Percentiles rank a stretch among this genome's conserved stretches.
These are phyloP conservation scores for Saccharomycopsis hybrid DNA, from an alignment of 1,139 yeast species.

Conservation along the genomic window DNA sequence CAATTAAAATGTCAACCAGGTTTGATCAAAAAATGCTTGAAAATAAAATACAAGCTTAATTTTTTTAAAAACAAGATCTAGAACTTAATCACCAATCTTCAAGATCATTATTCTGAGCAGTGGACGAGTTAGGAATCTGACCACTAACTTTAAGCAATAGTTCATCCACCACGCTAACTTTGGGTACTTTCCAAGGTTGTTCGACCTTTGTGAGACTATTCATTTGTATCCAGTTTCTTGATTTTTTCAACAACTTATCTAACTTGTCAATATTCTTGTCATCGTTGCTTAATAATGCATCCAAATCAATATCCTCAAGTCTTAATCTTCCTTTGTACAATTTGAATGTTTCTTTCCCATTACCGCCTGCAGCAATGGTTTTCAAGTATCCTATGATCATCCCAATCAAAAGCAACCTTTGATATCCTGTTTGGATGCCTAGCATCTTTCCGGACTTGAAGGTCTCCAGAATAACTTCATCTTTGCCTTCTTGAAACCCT, in stretches of 20 bases:
- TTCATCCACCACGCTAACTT: slow-evolving; percentile 8
- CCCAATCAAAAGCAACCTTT: slow-evolving; percentile 16
- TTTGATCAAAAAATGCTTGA: too few relatives aligned
- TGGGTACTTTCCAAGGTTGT: slow-evolving; percentile 13
- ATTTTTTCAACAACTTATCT: slow-evolving; percentile 15
- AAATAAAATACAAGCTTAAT: too few relatives aligned
- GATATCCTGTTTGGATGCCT: slow-evolving; percentile 21
- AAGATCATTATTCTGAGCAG: neutral
- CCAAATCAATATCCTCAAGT: slow-evolving; percentile 8
- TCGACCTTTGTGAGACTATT: slow-evolving; percentile 12
- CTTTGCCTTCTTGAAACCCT: slow-evolving; percentile 49
- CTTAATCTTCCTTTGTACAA: slow-evolving; percentile 10
- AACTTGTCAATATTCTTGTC: slow-evolving; percentile 13
- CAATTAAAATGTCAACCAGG: too few relatives aligned
- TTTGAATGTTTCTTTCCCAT: neutral
- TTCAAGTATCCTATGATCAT: slow-evolving; percentile 13
- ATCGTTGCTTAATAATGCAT: slow-evolving; percentile 14
- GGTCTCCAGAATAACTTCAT: slow-evolving; percentile 49
- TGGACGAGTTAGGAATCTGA: neutral
- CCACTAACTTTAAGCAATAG: slow-evolving; percentile 7
- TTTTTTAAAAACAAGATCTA: too few relatives aligned
- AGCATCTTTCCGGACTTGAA: slow-evolving; percentile 23
- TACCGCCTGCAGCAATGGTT: neutral
- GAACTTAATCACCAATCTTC: slow-evolving; percentile 6
- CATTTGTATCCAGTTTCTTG: slow-evolving; percentile 19